Percentiles rank a stretch among this genome's conserved stretches.
Conservation (phyloP, 2,329 filamentous ascomycete species). For the Aspergillus sojae region DNA sequence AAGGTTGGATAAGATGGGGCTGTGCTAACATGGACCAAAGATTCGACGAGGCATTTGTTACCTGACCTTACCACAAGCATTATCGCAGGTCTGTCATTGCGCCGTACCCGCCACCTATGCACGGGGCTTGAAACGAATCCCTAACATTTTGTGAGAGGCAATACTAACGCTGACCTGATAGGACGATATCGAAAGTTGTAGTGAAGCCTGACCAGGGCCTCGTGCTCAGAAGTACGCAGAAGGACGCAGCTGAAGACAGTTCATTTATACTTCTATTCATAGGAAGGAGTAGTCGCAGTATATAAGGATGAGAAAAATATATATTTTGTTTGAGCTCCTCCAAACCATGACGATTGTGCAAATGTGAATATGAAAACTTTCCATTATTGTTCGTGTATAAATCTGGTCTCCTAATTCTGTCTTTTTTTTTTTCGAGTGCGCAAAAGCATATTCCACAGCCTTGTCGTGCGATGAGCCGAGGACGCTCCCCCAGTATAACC, state of each 20-base stretch:
- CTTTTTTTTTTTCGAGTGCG: background rate
- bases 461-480: constrained; percentile 4
- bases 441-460: background rate
- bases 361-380: background rate
- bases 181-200: background rate
- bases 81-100: constrained; percentile 7
- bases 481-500: background rate
- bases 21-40: constrained; percentile 1
- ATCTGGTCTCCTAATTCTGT: background rate
- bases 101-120: too few relatives aligned
- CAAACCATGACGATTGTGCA: background rate
- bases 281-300: too few relatives aligned
- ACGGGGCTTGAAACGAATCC: too few relatives aligned
- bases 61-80: background rate
- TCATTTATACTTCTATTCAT: too few relatives aligned
- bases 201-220: background rate
- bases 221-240: background rate
- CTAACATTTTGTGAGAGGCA: too few relatives aligned
- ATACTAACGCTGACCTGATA: background rate
- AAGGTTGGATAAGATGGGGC: background rate
- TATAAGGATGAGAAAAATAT: background rate
- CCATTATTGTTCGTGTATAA: background rate
- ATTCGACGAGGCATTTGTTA: constrained; percentile 9
- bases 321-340: background rate
- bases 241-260: background rate